Evolutionary conservation across 2,329 filamentous ascomycete genomes (phyloP).

Genomic region (Trichoderma oligosporum): DNA sequence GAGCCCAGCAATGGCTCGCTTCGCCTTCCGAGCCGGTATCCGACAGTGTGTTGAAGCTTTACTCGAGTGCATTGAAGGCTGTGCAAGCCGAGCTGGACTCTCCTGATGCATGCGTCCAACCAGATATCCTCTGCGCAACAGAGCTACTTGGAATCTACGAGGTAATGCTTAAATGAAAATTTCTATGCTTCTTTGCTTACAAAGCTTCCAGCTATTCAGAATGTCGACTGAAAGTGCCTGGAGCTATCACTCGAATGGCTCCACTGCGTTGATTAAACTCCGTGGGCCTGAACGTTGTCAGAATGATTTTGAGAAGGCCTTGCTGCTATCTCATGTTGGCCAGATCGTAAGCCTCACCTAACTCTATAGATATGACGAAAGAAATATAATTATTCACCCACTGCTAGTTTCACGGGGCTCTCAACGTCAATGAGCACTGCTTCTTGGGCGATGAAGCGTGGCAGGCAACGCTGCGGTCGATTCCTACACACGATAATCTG

Average conservation of each 20-base stretch:
- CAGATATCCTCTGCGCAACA: slow-evolving; percentile 13
- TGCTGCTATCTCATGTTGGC: slow-evolving; percentile 11
- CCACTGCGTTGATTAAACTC: slow-evolving; percentile 8
- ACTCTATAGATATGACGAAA: neutral
- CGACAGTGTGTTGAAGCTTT: neutral
- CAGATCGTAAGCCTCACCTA: slow-evolving; percentile 10
- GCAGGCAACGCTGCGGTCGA: neutral
- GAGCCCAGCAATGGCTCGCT: slow-evolving; percentile 13
- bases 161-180: neutral
- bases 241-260: slow-evolving; percentile 1
- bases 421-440: neutral
- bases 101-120: neutral
- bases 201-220: neutral
- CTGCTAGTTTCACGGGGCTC: slow-evolving; percentile 2
- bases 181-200: neutral
- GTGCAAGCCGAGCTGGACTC: slow-evolving; percentile 5
- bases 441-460: slow-evolving; percentile 1
- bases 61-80: slow-evolving; percentile 2
- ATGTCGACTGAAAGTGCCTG: slow-evolving; percentile 13
- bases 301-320: slow-evolving; percentile 11
- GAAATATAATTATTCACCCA: neutral
- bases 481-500: slow-evolving; percentile 8
- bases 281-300: slow-evolving; percentile 10
- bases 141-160: slow-evolving; percentile 13
- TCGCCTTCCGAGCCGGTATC: neutral